Base-by-base conservation (phyloP, 352 stramenopile genomes). In the Pythium biforme region DNA sequence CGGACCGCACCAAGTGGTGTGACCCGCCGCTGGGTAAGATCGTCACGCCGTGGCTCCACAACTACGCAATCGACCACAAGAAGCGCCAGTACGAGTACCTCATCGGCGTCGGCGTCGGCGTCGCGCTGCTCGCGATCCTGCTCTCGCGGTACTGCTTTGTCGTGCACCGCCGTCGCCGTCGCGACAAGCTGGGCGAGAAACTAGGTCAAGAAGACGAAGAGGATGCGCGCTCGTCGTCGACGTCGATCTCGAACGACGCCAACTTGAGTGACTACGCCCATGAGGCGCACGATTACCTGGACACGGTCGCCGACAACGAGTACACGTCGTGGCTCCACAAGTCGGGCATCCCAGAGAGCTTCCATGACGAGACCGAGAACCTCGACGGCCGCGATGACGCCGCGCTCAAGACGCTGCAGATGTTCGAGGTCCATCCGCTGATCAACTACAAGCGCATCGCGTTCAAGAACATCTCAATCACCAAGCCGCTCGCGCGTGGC, bases 381-480 rank as follows among this genome's bases (percentile, higher is more conserved):
- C 52, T 79, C 37, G 70, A 67, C n/a, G 61, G 66, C 27, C 62
- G 81, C 47, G 83, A 87, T 40, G 77, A 79, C 23, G 77, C 66
- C 34, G 76, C 74, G 39, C 75, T 86, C 48, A 75, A 69, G 29
- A 86, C 72, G 43, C 85, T 89, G 19, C 77, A 77, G 49, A 41
- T 87, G 31, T 89, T 89, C 59, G 77, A 89, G 53, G 79, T 72
- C 25, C 77, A 89, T 47, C 74, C 75, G 40, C 75, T 81, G 52
- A 87, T 88, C 50, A 72, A 76, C 4, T 71, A 73, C 22, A 70
- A 83, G 39, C 82, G 77, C 11, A 61, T 92, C 23, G 64, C 69
- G 8, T 59, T 86, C 4, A 56, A 74, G 3, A 72, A 92, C 12
- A 66, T 94, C 9, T 69, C 86, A 46, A 63, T 88, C 0, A 50